Base-by-base conservation (phyloP, 2,329 filamentous ascomycete genomes). In the Exophiala sideris region DNA sequence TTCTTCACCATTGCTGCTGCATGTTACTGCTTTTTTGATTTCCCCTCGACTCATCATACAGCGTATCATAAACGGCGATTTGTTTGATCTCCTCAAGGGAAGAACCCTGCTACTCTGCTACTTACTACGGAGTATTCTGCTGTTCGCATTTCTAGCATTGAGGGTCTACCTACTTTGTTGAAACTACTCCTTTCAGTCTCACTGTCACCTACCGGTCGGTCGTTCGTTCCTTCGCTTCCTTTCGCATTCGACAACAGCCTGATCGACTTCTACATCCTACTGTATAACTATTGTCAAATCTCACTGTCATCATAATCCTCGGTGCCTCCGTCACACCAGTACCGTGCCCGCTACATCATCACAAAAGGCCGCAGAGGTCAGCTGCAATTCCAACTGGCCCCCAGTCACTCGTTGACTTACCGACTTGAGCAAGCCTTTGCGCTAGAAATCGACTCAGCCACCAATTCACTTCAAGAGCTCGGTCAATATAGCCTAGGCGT, bases 401-500 rank as follows among this genome's bases (percentile, higher is more conserved):
- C 34, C 46, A 34, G 40, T 36, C 45, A 16, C 51, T 45, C 34
- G 21, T 49, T 54, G 10, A 21, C 39, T 36, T 14, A 32, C 24
- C 47, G 32, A 12, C 35, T 34, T 32, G 18, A 12, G 10, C 41
- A 8, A 44, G 20, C 21, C 20, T 24, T 11, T 24, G 18, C 18
- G 12, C 34, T 11, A 16, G 14, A 14, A 9, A 38, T 29, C 50
- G 35, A 18, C 48, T 55, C 48, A 56, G 54, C 48, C 50, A 50
- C 46, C 40, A 33, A 41, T 38, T 34, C 45, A 38, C 16, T 16
- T n/a, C 29, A 29, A 29, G 24, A 29, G 24, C 1, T 5, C 24
- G 24, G 5, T 29, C 24, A 29, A 29, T 8, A 29, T 29, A 29
- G 24, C 24, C 24, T 29, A 29, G 24, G 24, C 5, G 24, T 29